Conservation (phyloP, 2,329 filamentous ascomycete species). For the Purpureocillium lavendulum region DNA sequence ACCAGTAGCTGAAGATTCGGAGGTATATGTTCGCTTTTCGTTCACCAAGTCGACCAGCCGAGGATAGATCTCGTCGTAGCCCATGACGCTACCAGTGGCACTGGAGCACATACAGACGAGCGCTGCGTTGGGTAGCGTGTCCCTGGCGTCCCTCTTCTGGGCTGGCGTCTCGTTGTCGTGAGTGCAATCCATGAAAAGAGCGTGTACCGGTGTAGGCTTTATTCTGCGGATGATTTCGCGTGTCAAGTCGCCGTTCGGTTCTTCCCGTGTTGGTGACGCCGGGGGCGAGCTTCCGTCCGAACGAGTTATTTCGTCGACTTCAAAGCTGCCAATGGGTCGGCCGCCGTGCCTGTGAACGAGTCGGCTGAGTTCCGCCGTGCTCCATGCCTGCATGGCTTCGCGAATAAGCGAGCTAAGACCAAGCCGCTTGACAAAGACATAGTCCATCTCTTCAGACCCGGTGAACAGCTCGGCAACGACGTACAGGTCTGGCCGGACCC, state of each 20-base stretch:
- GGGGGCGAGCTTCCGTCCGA: conserved; percentile 35
- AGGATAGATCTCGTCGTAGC: conserved; percentile 95
- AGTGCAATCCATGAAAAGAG: conserved; percentile 97
- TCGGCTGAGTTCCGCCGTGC: conserved; percentile 82
- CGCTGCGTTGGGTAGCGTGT: conserved; percentile 89
- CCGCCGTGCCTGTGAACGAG: conserved; percentile 91
- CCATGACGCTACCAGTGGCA: conserved; percentile 92
- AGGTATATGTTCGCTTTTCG: conserved; percentile 77
- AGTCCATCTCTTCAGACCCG: conserved; percentile 92
- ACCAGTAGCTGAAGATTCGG: conserved; percentile 55
- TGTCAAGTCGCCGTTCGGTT: conserved; percentile 25
- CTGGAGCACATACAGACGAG: conserved; percentile 94
- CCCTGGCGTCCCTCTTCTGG: conserved; percentile 87
- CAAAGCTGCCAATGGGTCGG: conserved; percentile 92
- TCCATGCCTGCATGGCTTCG: conserved; percentile 98
- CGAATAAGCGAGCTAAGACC: conserved; percentile 87
- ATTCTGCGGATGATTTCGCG: conserved; percentile 70
- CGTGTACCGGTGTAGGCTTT: conserved; percentile 81
- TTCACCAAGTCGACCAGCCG: conserved; percentile 87
- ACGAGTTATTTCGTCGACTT: conserved; percentile 76
- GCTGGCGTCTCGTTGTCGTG: conserved; percentile 96
- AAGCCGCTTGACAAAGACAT: conserved; percentile 86
- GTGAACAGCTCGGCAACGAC: conserved; percentile 94
- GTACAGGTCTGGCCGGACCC: conserved; percentile 78
- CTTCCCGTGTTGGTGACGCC: conserved; percentile 19